These are phyloP conservation scores for Fusarium sp. DNA, from an alignment of 2,329 filamentous ascomycete genomes.

Conservation along the genomic window DNA sequence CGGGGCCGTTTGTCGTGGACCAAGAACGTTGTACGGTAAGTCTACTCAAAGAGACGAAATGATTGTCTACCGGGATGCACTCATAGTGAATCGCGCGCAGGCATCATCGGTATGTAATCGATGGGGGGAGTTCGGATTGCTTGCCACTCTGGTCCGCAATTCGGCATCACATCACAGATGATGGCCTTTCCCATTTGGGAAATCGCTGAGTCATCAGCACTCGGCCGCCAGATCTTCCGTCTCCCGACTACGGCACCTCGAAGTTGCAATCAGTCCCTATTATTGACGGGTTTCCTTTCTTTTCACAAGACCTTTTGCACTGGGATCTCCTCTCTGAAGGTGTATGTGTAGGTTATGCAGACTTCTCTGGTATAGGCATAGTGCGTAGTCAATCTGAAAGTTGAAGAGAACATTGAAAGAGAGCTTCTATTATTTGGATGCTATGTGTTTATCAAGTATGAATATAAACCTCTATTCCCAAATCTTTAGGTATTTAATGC, in stretches of 20 bases:
- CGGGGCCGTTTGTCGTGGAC: slow-evolving; percentile 8
- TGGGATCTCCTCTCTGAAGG: neutral
- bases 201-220: slow-evolving; percentile 43
- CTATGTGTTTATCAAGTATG: slow-evolving; percentile 9
- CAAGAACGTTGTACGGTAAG: slow-evolving; percentile 8
- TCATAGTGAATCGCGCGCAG: slow-evolving; percentile 47
- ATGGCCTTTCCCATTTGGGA: slow-evolving; percentile 40
- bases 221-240: slow-evolving; percentile 44
- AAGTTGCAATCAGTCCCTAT: neutral
- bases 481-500: neutral
- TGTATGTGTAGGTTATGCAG: neutral
- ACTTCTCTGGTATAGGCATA: neutral
- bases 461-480: neutral
- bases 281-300: neutral
- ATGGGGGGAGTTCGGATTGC: slow-evolving; percentile 39
- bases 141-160: slow-evolving; percentile 47
- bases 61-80: slow-evolving; percentile 41
- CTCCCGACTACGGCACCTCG: slow-evolving; percentile 4
- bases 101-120: slow-evolving; percentile 38
- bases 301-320: neutral
- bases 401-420: neutral
- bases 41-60: slow-evolving; percentile 31
- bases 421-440: neutral
- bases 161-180: slow-evolving; percentile 47
- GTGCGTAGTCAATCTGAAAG: neutral